Evolutionary conservation across 169 alveolate genomes (phyloP).

Genomic region (Cryptosporidium canis): DNA sequence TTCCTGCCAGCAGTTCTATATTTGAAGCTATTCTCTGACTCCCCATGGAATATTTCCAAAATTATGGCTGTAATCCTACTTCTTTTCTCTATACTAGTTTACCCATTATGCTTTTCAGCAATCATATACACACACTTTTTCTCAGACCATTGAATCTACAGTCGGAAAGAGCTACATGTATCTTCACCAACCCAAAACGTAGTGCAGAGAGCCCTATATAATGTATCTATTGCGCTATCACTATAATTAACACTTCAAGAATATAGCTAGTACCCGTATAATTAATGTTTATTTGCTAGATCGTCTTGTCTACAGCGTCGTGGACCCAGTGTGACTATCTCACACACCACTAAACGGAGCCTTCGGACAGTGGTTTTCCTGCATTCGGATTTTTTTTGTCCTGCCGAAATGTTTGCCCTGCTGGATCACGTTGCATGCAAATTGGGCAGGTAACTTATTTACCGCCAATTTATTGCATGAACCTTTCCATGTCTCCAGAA

Average conservation of each 20-base stretch:
- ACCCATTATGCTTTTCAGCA: slow-evolving; percentile 64
- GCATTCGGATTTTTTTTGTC: too few species aligned
- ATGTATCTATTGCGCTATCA: neutral
- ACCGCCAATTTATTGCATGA: neutral
- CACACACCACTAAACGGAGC: too few species aligned
- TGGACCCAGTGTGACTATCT: too few species aligned
- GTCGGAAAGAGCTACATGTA: neutral
- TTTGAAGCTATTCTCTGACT: slow-evolving; percentile 33
- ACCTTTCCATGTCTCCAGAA: neutral
- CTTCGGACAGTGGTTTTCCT: too few species aligned
- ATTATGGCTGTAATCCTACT: slow-evolving; percentile 30
- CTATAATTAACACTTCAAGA: neutral
- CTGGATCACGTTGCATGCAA: neutral
- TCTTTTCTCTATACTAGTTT: slow-evolving; percentile 46
- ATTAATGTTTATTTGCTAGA: neutral
- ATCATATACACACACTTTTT: slow-evolving; percentile 49
- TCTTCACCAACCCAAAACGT: neutral
- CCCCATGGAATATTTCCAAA: slow-evolving; percentile 34
- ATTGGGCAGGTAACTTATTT: neutral
- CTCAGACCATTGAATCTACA: neutral
- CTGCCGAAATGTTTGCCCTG: too few species aligned
- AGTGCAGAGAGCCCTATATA: neutral
- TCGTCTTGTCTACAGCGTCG: neutral
- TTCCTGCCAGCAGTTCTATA: slow-evolving; percentile 60
- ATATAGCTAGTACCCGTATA: neutral